A percentile compares a stretch with the other conserved stretches of the same genome.
phyloP scores from a whole-genome alignment of 768 basidiomycete genomes.

The Vishniacozyma victoriae region DNA sequence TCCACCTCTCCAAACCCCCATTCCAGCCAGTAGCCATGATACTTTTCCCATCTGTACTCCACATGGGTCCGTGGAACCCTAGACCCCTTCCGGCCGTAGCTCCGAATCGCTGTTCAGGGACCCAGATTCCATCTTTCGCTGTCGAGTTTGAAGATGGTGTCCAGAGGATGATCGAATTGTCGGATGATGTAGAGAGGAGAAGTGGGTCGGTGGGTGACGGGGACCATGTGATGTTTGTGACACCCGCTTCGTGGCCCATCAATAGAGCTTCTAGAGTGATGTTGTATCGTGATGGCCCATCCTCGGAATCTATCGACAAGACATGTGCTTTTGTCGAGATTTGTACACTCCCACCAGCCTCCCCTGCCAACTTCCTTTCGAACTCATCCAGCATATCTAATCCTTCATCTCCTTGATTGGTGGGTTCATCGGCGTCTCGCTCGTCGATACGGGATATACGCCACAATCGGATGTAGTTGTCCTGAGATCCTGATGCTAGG shows the following conservation, averaged over 20 bases:
- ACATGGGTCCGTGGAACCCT: conserved; percentile 86
- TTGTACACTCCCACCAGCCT: conserved; percentile 75
- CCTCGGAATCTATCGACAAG: conserved; percentile 61
- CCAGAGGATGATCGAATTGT: conserved; percentile 95
- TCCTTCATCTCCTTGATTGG: conserved; percentile 36
- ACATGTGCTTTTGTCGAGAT: conserved; percentile 85
- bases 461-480: conserved; percentile 90
- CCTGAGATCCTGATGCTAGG: conserved; percentile 91
- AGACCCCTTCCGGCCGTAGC: conserved; percentile 82
- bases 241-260: conserved; percentile 88
- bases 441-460: conserved; percentile 60
- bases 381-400: conserved; percentile 83
- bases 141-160: conserved; percentile 57
- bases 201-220: conserved; percentile 50
- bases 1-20: conserved; percentile 89
- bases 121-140: conserved; percentile 62
- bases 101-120: conserved; percentile 83
- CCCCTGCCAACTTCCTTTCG: conserved; percentile 62
- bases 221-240: conserved; percentile 84
- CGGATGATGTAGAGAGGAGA: conserved; percentile 86
- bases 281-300: conserved; percentile 54
- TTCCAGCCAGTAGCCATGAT: conserved; percentile 87
- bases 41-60: conserved; percentile 61
- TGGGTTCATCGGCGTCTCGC: background rate
- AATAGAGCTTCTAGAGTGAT: conserved; percentile 90